Evolutionary conservation across 2,329 filamentous ascomycete species (phyloP), one percentile per base, ranked within the genome.

Genomic region (Fusarium tupiense): DNA sequence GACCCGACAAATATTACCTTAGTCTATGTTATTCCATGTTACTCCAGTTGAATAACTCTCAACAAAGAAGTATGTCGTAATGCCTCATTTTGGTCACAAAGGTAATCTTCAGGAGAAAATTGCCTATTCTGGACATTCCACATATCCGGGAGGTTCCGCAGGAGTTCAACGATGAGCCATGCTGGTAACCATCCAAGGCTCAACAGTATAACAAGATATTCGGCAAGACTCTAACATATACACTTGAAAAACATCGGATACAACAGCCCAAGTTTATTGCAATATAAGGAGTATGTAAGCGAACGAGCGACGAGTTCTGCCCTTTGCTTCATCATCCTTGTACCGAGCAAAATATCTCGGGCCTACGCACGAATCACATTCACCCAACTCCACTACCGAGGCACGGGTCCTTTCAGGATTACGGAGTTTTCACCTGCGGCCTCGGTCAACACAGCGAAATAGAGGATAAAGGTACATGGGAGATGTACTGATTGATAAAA

Each of bases 401-500:
- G 76, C 76, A 74, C 64, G 63, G 37, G 43, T 38, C 43, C 26
- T 44, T 26, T 56, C 53, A 44, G 31, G 52, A 54, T 38, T 57
- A 57, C 67, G 67, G 64, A 52, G 43, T 75, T 63, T 74, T 67
- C 68, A 67, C 59, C 52, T 69, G 65, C 62, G 65, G 72, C 65
- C 75, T 78, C 76, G 76, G 76, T 65, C 76, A 78, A 50, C 58
- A 68, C 74, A 73, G 76, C 76, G 76, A 78, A 75, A 43, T 31
- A 31, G 22, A 50, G 47, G 26, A 35, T 16, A 17, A 14, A 40
- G 52, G 20, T 54, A 54, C 52, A 54, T 29, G 35, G 14, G 4
- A 29, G 35, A 54, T 54, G 47, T 41, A 41, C 59, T 61, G 64
- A 71, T 71, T 61, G 67, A 70, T 69, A 71, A 58, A 70, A 54